phyloP scores from a whole-genome alignment of 192 early-diverging fungal species.

The Diversispora eburnea region DNA sequence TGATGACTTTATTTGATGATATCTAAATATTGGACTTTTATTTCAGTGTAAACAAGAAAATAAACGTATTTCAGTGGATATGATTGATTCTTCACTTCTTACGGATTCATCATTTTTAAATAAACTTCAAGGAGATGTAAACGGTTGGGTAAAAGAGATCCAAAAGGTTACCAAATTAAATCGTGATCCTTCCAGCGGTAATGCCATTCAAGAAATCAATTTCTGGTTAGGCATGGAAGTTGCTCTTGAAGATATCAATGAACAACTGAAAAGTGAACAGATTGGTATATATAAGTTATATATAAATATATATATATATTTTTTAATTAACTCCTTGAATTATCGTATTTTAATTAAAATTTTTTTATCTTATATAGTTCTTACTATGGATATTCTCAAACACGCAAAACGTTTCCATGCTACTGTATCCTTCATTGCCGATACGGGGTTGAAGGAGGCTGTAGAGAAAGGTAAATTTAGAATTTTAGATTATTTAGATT shows the following conservation, averaged over 20 bases:
- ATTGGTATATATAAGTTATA: constrained; percentile 43
- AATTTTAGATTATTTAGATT: too few species aligned
- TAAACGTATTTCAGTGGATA: constrained; percentile 69
- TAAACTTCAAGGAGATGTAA: constrained; percentile 91
- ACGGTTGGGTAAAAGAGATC: constrained; percentile 99
- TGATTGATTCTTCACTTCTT: constrained; percentile 63
- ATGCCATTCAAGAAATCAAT: constrained; percentile 97
- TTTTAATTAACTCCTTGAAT: background rate
- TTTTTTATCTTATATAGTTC: constrained; percentile 43
- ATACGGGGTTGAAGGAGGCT: constrained; percentile 96
- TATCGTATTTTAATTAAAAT: background rate
- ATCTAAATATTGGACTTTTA: background rate
- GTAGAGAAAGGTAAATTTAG: constrained; percentile 62
- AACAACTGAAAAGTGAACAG: constrained; percentile 90
- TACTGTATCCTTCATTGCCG: constrained; percentile 94
- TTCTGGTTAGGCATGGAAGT: constrained; percentile 99
- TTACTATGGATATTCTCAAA: constrained; percentile 92
- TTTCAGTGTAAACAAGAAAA: constrained; percentile 58
- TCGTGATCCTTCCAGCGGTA: constrained; percentile 87
- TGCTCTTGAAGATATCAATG: constrained; percentile 88
- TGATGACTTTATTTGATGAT: background rate
- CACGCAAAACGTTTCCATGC: constrained; percentile 98
- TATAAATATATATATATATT: background rate
- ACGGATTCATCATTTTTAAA: constrained; percentile 88
- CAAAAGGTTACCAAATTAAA: constrained; percentile 88